Conservation (phyloP, 495 filamentous ascomycete species). For the Penicillium pancosmium region DNA sequence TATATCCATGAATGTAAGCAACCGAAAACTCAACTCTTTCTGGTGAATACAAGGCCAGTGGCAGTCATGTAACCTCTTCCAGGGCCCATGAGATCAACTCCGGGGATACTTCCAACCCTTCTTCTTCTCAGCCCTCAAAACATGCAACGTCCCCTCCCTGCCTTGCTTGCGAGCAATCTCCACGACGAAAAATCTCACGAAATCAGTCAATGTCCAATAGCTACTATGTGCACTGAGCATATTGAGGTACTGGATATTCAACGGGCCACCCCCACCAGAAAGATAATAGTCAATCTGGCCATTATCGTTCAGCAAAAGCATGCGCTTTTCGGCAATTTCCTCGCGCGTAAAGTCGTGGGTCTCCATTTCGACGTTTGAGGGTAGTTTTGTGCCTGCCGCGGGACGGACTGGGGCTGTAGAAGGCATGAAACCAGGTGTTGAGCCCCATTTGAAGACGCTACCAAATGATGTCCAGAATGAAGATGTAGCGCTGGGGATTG, state of each 20-base stretch:
- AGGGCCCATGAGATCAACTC: slow-evolving; percentile 18
- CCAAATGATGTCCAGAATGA: slow-evolving; percentile 69
- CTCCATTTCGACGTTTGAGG: slow-evolving; percentile 90
- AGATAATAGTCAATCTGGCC: slow-evolving; percentile 92
- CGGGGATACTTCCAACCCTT: slow-evolving; percentile 47
- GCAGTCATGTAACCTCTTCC: no score
- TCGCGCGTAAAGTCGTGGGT: slow-evolving; percentile 93
- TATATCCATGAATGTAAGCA: no score
- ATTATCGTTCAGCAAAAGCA: slow-evolving; percentile 89
- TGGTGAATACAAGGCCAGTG: no score
- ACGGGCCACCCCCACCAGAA: slow-evolving; percentile 72
- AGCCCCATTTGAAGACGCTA: slow-evolving; percentile 60
- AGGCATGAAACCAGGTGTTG: slow-evolving; percentile 28
- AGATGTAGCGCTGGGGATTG: slow-evolving; percentile 71
- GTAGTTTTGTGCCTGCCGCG: slow-evolving; percentile 61
- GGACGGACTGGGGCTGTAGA: slow-evolving; percentile 40
- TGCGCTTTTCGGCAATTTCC: slow-evolving; percentile 88
- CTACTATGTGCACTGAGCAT: slow-evolving; percentile 97
- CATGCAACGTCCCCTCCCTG: slow-evolving; percentile 62
- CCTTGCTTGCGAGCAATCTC: slow-evolving; percentile 82
- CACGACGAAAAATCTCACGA: slow-evolving; percentile 81
- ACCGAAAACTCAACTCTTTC: no score
- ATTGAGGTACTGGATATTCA: slow-evolving; percentile 94
- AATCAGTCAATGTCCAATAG: slow-evolving; percentile 87
- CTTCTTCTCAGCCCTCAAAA: slow-evolving; percentile 78